phyloP scores from a whole-genome alignment of 305 asterid genomes.

The Solanum hybrid region DNA sequence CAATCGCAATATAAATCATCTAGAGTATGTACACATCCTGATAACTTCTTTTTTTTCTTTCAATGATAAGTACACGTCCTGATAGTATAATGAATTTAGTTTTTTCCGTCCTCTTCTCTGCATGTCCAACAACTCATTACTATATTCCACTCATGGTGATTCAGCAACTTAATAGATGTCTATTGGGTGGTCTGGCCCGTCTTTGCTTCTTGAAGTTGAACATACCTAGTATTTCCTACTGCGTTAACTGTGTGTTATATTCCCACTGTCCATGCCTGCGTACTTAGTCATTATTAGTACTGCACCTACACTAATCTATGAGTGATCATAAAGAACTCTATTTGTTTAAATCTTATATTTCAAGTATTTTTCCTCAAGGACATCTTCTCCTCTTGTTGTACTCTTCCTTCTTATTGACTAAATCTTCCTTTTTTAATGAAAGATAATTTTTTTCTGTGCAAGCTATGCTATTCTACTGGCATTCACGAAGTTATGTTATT shows the following conservation, averaged over 20 bases:
- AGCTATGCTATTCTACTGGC: not conserved
- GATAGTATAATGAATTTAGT: not conserved
- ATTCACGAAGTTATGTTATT: not conserved
- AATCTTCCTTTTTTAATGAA: not conserved
- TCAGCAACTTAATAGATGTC: not conserved
- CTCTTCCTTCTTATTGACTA: not conserved
- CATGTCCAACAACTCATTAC: not conserved
- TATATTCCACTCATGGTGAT: not conserved
- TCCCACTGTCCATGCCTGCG: not conserved
- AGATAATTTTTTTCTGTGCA: not conserved
- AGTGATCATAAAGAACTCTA: not conserved
- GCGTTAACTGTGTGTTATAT: not conserved
- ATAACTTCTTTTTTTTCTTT: not conserved
- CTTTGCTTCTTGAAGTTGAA: not conserved
- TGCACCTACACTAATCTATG: not conserved
- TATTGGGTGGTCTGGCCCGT: not conserved
- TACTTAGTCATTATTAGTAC: not conserved
- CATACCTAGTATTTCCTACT: not conserved
- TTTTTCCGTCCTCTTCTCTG: not conserved
- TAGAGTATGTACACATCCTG: constrained; percentile 54
- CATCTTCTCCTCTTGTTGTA: not conserved
- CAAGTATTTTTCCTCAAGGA: not conserved
- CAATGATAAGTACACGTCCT: not conserved
- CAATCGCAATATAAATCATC: constrained; percentile 77
- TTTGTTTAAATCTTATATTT: not conserved